Evolutionary conservation across 805 yeast genomes (phyloP), one percentile per base, ranked within the genome.

Genomic region (Yarrowia yakushimensis): DNA sequence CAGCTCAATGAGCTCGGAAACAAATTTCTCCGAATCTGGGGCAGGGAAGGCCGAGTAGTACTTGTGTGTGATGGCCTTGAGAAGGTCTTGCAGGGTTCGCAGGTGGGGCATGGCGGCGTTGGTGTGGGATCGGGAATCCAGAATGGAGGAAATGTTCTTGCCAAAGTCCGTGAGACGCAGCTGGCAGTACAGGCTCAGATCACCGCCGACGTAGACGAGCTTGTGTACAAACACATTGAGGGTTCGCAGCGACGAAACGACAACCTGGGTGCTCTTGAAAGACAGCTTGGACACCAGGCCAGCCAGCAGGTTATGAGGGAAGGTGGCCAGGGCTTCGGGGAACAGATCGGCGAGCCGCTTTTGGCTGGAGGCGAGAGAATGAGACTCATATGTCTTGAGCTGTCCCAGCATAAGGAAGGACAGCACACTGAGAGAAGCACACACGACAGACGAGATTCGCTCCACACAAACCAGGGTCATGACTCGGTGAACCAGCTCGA

Each of bases 161-260:
- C 64, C 66, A n/a, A 68, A 33, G 13, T 66, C 70, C 9, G 69
- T 66, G 28, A 61, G 65, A 34, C 69, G 64, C 48, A 68, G 55
- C 22, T 54, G 50, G 23, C 67, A 63, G 63, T 65, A 67, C 9
- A 67, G 39, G 39, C 50, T 57, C 36, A 66, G 57, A 12, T 46
- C 52, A 7, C 45, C 63, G n/a, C 63, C 37, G 22, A 39, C 61
- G 23, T 39, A 55, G 28, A 55, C 22, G 17, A 39, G 48, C 61
- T 55, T 55, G 48, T 55, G 48, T 8, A 55, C 42, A 12, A 39
- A 55, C 8, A 55, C 48, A 15, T 23, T 20, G 30, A 55, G 61
- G 13, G 61, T 55, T 39, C 61, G 18, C 20, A 55, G 48, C 11
- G 61, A 48, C 2, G 61, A 18, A 3, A 31, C 36, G 15, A 55